These are phyloP conservation scores for Ophiostoma quercus DNA, from an alignment of 2,329 filamentous ascomycete species.

Conservation along the genomic window DNA sequence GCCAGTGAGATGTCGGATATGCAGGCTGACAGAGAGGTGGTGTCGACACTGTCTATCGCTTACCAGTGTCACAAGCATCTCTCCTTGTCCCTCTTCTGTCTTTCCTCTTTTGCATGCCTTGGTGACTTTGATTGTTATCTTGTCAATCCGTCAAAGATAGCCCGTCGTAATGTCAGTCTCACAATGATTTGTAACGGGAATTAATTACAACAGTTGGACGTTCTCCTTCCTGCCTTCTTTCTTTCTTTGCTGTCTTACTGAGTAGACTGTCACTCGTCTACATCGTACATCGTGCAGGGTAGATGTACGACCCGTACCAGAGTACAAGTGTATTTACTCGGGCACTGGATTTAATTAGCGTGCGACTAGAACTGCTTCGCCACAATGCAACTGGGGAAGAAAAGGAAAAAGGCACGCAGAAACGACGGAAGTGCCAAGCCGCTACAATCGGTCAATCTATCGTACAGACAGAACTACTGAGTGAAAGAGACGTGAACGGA, in stretches of 20 bases:
- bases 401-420: neutral
- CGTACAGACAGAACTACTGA: neutral
- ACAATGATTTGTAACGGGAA: no score
- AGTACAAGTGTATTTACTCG: slow-evolving; percentile 3
- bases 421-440: neutral
- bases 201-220: no score
- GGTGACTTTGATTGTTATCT: neutral
- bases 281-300: no score
- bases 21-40: neutral
- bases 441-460: slow-evolving; percentile 9
- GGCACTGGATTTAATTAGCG: slow-evolving; percentile 1
- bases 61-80: neutral
- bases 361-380: slow-evolving; percentile 12
- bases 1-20: slow-evolving; percentile 9
- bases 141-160: no score
- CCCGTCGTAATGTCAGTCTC: no score
- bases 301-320: neutral
- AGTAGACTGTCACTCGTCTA: no score
- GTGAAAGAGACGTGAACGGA: neutral
- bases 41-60: neutral
- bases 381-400: slow-evolving; percentile 16
- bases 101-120: neutral
- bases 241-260: neutral
- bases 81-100: neutral
- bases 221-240: no score